Conservation (phyloP, 2,329 filamentous ascomycete genomes). For the Fusarium hostae region DNA sequence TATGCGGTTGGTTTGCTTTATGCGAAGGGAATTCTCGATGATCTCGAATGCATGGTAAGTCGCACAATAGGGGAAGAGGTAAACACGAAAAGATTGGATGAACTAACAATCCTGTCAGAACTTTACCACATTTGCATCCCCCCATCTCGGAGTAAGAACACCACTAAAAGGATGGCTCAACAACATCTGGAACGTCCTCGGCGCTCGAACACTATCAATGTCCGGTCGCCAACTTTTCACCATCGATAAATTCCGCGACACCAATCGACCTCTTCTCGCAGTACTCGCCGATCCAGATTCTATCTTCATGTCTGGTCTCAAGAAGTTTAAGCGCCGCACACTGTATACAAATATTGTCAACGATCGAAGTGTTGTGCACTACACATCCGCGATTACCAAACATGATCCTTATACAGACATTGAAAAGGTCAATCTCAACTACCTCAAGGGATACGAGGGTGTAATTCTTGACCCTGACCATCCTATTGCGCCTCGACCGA, state of each 20-base stretch:
- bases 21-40: slow-evolving; percentile 81
- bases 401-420: slow-evolving; percentile 81
- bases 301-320: slow-evolving; percentile 85
- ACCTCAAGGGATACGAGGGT: slow-evolving; percentile 76
- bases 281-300: slow-evolving; percentile 85
- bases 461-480: slow-evolving; percentile 77
- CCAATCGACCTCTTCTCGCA: slow-evolving; percentile 80
- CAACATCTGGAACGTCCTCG: slow-evolving; percentile 83
- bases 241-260: slow-evolving; percentile 86
- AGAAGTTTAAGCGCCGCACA: slow-evolving; percentile 78
- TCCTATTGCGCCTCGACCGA: slow-evolving; percentile 65
- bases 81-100: background rate
- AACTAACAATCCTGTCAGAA: slow-evolving; percentile 64
- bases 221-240: slow-evolving; percentile 90
- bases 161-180: slow-evolving; percentile 74
- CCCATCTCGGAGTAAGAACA: slow-evolving; percentile 80
- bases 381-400: slow-evolving; percentile 81
- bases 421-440: slow-evolving; percentile 76
- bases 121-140: slow-evolving; percentile 92
- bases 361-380: slow-evolving; percentile 83
- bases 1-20: slow-evolving; percentile 89
- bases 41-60: slow-evolving; percentile 77
- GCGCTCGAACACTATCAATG: slow-evolving; percentile 80
- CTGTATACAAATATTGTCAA: slow-evolving; percentile 90
- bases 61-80: background rate